phyloP scores from a whole-genome alignment of 306 rosid genomes.

The Acacia melanoxylon region DNA sequence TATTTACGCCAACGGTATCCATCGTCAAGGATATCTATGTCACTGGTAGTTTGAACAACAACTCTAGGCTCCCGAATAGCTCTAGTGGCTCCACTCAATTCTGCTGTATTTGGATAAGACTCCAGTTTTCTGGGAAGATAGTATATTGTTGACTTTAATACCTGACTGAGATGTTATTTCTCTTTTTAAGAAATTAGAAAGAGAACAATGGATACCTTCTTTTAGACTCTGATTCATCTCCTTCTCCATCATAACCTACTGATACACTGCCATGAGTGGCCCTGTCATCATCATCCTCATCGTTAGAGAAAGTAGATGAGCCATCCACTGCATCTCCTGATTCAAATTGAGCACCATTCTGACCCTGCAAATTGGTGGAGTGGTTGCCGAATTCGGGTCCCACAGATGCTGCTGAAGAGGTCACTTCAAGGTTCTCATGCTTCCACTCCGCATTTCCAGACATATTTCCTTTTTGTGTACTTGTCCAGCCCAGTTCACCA shows the following conservation, averaged over 20 bases:
- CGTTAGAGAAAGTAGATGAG: conserved; percentile 88
- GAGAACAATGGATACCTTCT: conserved; percentile 63
- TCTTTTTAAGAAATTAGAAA: conserved; percentile 11
- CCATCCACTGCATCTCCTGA: conserved; percentile 79
- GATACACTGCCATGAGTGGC: conserved; percentile 91
- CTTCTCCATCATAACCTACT: conserved; percentile 82
- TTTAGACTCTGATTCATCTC: conserved; percentile 92
- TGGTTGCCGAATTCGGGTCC: conserved; percentile 71
- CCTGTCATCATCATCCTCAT: conserved; percentile 87
- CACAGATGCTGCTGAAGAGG: conserved; percentile 66
- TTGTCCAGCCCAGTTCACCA: conserved; percentile 56
- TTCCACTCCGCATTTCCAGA: conserved; percentile 63
- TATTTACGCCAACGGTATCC: conserved; percentile 98
- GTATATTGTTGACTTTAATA: conserved; percentile 26
- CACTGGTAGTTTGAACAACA: conserved; percentile 97
- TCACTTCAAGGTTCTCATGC: conserved; percentile 76
- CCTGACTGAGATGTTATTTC: conserved; percentile 22
- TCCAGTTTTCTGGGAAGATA: conserved; percentile 77
- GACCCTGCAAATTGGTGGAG: conserved; percentile 61
- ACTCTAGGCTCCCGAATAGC: conserved; percentile 98
- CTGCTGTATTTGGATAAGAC: conserved; percentile 72
- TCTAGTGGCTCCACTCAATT: conserved; percentile 96
- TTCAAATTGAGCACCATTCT: conserved; percentile 62
- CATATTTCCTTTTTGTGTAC: conserved; percentile 52
- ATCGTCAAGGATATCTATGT: conserved; percentile 95